Percentiles rank a stretch among this genome's conserved stretches.
Evolutionary conservation across 2,329 filamentous ascomycete genomes (phyloP).

Genomic region (Xylariaceae sp.): DNA sequence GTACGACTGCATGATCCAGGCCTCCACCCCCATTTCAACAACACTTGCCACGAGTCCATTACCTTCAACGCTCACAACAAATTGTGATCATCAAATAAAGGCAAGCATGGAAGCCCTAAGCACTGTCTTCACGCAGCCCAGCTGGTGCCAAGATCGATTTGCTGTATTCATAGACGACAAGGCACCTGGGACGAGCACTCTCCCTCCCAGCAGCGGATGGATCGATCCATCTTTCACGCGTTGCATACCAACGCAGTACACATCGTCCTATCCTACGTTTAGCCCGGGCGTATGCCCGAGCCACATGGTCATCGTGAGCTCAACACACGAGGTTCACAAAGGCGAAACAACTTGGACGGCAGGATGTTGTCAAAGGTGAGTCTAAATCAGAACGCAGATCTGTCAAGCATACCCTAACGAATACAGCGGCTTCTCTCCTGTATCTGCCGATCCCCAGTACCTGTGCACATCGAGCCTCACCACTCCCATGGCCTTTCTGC

Average conservation of each 20-base stretch:
- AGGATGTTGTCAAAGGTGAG: slow-evolving; percentile 31
- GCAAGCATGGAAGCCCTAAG: slow-evolving; percentile 25
- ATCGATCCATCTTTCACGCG: slow-evolving; percentile 29
- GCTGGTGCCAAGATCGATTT: slow-evolving; percentile 29
- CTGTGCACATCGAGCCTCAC: slow-evolving; percentile 29
- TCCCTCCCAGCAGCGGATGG: slow-evolving; percentile 31
- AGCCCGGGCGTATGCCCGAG: slow-evolving; percentile 31
- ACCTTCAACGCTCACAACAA: too few relatives aligned
- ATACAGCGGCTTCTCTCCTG: slow-evolving; percentile 27
- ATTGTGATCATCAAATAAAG: too few relatives aligned
- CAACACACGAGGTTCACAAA: slow-evolving; percentile 10
- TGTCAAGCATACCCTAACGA: slow-evolving; percentile 4
- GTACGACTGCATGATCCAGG: too few relatives aligned
- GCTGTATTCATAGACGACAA: slow-evolving; percentile 26
- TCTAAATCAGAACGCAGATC: neutral
- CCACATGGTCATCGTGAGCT: slow-evolving; percentile 27
- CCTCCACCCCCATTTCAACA: too few relatives aligned
- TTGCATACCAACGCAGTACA: slow-evolving; percentile 29
- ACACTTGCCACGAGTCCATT: too few relatives aligned
- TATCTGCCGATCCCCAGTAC: slow-evolving; percentile 15
- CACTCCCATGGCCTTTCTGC: slow-evolving; percentile 29
- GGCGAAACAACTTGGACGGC: slow-evolving; percentile 26
- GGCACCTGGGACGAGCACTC: slow-evolving; percentile 23
- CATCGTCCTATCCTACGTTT: slow-evolving; percentile 24
- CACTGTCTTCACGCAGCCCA: slow-evolving; percentile 25